phyloP scores from a whole-genome alignment of 2,329 filamentous ascomycete species.

The Trichophyton verrucosum region DNA sequence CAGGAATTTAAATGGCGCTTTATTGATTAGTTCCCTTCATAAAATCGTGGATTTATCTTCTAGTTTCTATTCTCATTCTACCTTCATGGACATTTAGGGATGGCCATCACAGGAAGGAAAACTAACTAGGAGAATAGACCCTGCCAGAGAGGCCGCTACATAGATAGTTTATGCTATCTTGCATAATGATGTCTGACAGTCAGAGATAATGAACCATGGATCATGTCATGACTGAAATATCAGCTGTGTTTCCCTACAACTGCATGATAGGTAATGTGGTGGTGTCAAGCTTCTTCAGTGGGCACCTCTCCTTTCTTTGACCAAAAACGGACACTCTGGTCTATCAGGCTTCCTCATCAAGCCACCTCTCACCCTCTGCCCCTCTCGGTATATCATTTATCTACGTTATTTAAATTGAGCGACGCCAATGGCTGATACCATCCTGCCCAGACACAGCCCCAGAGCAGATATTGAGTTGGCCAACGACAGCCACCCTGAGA shows the following conservation, averaged over 20 bases:
- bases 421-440: neutral
- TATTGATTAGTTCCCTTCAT: no score
- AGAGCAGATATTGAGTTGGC: neutral
- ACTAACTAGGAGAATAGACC: no score
- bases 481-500: neutral
- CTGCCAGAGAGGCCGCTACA: no score
- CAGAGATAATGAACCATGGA: neutral
- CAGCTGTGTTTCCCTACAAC: neutral
- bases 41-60: no score
- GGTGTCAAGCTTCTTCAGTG: neutral
- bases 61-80: no score
- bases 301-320: neutral
- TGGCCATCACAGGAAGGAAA: no score
- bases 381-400: neutral
- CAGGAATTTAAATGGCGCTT: no score
- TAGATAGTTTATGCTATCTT: no score
- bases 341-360: neutral
- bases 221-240: neutral
- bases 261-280: neutral
- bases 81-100: no score
- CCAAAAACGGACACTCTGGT: neutral
- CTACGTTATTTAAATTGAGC: neutral
- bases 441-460: neutral
- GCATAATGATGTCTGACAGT: neutral
- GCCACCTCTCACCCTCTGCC: neutral